Percentiles rank a stretch among this genome's conserved stretches.
These are phyloP conservation scores for Pulveroboletus frians DNA, from an alignment of 768 basidiomycete genomes.

Conservation along the genomic window DNA sequence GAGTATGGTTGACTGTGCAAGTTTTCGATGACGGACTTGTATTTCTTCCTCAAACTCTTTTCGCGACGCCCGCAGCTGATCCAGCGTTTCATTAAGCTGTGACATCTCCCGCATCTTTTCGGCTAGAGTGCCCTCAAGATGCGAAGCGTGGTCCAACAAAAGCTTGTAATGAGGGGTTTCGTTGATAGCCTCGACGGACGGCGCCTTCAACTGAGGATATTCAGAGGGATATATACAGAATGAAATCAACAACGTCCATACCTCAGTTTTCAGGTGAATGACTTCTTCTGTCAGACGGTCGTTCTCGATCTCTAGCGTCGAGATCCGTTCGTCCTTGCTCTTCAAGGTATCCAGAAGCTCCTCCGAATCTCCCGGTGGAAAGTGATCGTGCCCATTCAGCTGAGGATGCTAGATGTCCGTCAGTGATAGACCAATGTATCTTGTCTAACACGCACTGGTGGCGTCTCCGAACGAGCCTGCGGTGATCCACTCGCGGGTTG, in stretches of 20 bases:
- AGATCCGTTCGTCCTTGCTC: conserved; percentile 39
- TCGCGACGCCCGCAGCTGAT: conserved; percentile 35
- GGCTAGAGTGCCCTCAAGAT: conserved; percentile 38
- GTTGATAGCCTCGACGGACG: conserved; percentile 41
- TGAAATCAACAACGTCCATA: conserved; percentile 19
- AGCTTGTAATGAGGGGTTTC: conserved; percentile 52
- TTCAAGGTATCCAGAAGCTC: conserved; percentile 27
- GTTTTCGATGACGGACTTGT: conserved; percentile 34
- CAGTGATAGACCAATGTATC: conserved; percentile 22
- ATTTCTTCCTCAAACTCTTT: conserved; percentile 44
- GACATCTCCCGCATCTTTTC: conserved; percentile 37
- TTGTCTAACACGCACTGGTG: conserved; percentile 61
- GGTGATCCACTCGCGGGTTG: conserved; percentile 40
- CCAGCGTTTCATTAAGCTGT: conserved; percentile 42
- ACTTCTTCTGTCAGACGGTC: conserved; percentile 43
- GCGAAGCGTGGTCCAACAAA: conserved; percentile 50
- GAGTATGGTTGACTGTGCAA: conserved; percentile 8
- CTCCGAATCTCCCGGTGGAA: conserved; percentile 39
- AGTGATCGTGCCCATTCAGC: conserved; percentile 37
- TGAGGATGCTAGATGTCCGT: conserved; percentile 41
- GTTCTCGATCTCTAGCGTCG: conserved; percentile 44
- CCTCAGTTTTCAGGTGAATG: conserved; percentile 41
- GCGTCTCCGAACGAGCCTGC: conserved; percentile 52
- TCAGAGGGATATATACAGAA: background rate
- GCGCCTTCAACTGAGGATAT: conserved; percentile 33